Evolutionary conservation across 2,329 filamentous ascomycete species (phyloP).

Genomic region (Botrytis fabae): DNA sequence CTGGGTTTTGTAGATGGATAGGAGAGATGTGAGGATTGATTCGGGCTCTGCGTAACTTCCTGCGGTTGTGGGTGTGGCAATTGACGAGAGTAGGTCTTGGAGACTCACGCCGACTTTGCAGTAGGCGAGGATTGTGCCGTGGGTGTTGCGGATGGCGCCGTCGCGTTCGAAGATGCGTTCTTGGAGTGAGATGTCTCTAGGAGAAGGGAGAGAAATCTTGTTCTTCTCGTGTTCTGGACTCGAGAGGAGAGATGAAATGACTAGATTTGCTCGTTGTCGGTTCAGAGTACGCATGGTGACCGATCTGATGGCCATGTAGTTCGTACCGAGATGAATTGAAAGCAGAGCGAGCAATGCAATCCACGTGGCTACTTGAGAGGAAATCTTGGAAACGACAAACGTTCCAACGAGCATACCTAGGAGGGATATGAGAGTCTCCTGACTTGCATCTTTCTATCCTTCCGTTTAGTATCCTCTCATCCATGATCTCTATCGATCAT

Average conservation of each 20-base stretch:
- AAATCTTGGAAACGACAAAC: conserved; percentile 74
- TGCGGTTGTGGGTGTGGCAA: conserved; percentile 10
- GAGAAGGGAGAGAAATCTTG: conserved; percentile 52
- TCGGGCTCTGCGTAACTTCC: conserved; percentile 33
- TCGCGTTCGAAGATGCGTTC: conserved; percentile 38
- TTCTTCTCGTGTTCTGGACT: not conserved
- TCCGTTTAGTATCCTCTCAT: conserved; percentile 24
- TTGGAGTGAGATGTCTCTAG: conserved; percentile 59
- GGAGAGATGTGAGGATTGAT: conserved; percentile 39
- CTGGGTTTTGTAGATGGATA: conserved; percentile 52
- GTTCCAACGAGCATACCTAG: conserved; percentile 84
- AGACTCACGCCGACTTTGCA: conserved; percentile 56
- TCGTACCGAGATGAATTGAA: conserved; percentile 75
- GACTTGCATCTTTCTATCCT: conserved; percentile 75
- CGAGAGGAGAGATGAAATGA: conserved; percentile 61
- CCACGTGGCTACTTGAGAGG: conserved; percentile 72
- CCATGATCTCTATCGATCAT: not conserved
- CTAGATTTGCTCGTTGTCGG: conserved; percentile 78
- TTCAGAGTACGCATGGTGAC: conserved; percentile 86
- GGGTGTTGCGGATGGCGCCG: conserved; percentile 52
- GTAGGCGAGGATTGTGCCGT: conserved; percentile 50
- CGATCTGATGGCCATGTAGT: conserved; percentile 80
- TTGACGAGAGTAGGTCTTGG: conserved; percentile 30
- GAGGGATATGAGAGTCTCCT: conserved; percentile 90
- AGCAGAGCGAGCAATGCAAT: conserved; percentile 70